Base-by-base conservation (phyloP, 257 asterid genomes). In the Solanum habrochaites region DNA sequence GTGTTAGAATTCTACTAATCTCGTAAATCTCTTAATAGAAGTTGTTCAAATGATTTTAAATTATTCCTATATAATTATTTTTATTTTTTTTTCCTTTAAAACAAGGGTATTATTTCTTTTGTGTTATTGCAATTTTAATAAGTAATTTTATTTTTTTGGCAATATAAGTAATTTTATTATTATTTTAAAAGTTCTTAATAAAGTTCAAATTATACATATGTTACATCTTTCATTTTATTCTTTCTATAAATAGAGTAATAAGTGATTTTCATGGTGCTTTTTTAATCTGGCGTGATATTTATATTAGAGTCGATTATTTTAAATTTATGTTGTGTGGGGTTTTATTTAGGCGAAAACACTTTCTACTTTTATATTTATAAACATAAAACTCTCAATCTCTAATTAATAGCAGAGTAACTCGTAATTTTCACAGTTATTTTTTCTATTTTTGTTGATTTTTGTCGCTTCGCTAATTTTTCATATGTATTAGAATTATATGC, bases 301-400 rank as follows among this genome's bases (percentile, higher is more conserved):
- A 0, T 52, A 52, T 52, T 52, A 9, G 0, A 52, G 64, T 1
- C 11, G 11, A 56, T 0, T 11, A 56, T 56, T 56, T 7, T 56
- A 0, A 20, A 2, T 56, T 20, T 56, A 3, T 20, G 2, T 7
- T 20, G 2, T 7, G 11, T 56, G 20, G 0, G 0, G 0, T 18
- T 9, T 0, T 20, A 7, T 56, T 56, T 56, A 2, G 1, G 3
- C 21, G 5, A 3, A 7, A 56, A 7, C 25, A n/a, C n/a, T n/a
- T n/a, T n/a, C n/a, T n/a, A n/a, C n/a, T 7, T 56, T 20, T 4
- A 20, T 56, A 56, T 56, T 20, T 56, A 56, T 7, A 56, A 20
- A 56, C 1, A 20, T 5, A 0, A 20, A 56, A 56, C 2, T 56
- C 0, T 7, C 8, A 56, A 20, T 20, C 25, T 56, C 64, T 56